A percentile compares a stretch with the other conserved stretches of the same genome.
Evolutionary conservation across 2,329 filamentous ascomycete genomes (phyloP).

Genomic region (Diaporthe citrichinensis): DNA sequence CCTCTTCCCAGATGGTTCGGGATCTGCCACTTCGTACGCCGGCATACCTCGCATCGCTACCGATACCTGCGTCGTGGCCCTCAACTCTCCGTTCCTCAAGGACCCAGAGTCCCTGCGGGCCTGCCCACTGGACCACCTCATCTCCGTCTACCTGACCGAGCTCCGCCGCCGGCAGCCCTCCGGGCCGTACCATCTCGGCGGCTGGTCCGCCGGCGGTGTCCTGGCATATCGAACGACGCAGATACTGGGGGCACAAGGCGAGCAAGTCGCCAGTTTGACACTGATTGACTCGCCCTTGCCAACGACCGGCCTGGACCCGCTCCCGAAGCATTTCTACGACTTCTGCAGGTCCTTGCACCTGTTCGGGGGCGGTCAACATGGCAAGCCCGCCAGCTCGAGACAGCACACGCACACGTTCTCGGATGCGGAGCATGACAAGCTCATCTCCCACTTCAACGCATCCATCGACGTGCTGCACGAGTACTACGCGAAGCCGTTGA

Average conservation of each 20-base stretch:
- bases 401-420: constrained; percentile 17
- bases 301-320: constrained; percentile 2
- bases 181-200: constrained; percentile 77
- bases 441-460: constrained; percentile 30
- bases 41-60: constrained; percentile 65
- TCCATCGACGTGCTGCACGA: constrained; percentile 29
- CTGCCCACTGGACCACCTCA: constrained; percentile 75
- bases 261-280: background rate
- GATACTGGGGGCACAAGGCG: background rate
- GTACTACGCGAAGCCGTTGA: constrained; percentile 14
- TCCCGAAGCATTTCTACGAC: constrained; percentile 25
- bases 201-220: constrained; percentile 83
- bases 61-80: constrained; percentile 64
- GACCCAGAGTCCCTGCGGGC: constrained; percentile 72
- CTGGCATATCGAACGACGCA: constrained; percentile 55
- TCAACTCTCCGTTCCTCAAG: constrained; percentile 81
- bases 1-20: constrained; percentile 69
- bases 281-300: constrained; percentile 19
- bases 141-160: constrained; percentile 75
- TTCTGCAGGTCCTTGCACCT: constrained; percentile 32
- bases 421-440: constrained; percentile 22
- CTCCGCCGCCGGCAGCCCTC: constrained; percentile 78
- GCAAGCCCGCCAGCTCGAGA: constrained; percentile 13
- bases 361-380: constrained; percentile 27
- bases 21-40: constrained; percentile 75